A percentile compares a stretch with the other conserved stretches of the same genome.
These are phyloP conservation scores for Trichoderma sp. DNA, from an alignment of 2,329 filamentous ascomycete genomes.

Conservation along the genomic window DNA sequence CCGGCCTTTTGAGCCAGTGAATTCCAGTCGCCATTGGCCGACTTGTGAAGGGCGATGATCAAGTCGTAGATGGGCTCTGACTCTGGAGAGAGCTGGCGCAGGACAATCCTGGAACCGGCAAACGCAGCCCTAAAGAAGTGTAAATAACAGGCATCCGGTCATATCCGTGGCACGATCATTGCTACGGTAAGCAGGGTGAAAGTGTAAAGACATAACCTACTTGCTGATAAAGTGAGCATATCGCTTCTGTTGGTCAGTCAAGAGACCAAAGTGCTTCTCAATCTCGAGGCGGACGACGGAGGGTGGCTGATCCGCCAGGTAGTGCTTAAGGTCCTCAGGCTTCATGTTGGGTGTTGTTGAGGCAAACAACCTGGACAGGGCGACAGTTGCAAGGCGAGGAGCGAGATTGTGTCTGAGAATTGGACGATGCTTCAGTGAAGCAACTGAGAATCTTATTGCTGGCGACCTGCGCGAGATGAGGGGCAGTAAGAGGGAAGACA, in stretches of 20 bases:
- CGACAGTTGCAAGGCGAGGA: constrained; percentile 23
- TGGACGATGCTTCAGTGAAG: constrained; percentile 29
- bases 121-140: constrained; percentile 62
- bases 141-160: constrained; percentile 2
- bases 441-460: constrained; percentile 29
- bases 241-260: constrained; percentile 74
- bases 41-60: constrained; percentile 69
- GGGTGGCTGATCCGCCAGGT: constrained; percentile 87
- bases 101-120: constrained; percentile 72
- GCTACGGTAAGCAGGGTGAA: background rate
- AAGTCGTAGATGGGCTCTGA: constrained; percentile 79
- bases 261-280: constrained; percentile 83
- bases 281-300: constrained; percentile 85
- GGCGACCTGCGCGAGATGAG: constrained; percentile 38
- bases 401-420: constrained; percentile 19
- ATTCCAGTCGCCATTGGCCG: constrained; percentile 68
- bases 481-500: constrained; percentile 37
- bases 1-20: constrained; percentile 62
- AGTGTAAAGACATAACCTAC: constrained; percentile 43
- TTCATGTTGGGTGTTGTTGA: constrained; percentile 48
- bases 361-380: constrained; percentile 25
- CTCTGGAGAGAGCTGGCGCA: constrained; percentile 79
- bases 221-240: constrained; percentile 89
- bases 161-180: background rate
- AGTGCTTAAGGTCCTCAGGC: constrained; percentile 65